Evolutionary conservation across 1,284 basidiomycete species (phyloP), one percentile per base, ranked within the genome.

Genomic region (Rhodotorula sp.): DNA sequence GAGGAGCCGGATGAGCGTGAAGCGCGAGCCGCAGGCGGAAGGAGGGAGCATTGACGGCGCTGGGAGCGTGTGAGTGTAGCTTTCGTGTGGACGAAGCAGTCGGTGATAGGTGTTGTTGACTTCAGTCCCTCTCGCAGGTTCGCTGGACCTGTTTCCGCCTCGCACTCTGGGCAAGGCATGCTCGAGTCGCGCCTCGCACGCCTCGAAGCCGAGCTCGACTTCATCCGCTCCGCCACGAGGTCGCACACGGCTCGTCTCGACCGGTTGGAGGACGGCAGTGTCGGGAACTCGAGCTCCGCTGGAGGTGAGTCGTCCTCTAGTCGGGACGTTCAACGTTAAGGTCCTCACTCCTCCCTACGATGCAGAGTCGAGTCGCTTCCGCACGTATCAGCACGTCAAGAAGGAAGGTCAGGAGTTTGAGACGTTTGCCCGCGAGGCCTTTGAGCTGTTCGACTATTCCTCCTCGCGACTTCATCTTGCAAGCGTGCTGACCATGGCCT

Each of bases 401-500:
- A 44, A 44, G 39, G 39, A 44, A 17, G 19, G 39, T 44, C 39
- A 44, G 39, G 59, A 47, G 3, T 49, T 60, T 22, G 64, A 71
- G 32, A 19, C 30, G 10, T 48, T 71, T 17, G 66, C 64, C 19
- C 47, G 62, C 4, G 59, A 66, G n/a, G 64, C 72, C 1, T 69
- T 74, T 48, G 67, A 74, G 29, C 49, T 62, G 68, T 68, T 54
- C 24, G 65, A n/a, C 30, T 0, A 36, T 30, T n/a, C 52, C 5
- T 10, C 27, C 47, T 4, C 11, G 3, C 5, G 13, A 10, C 32
- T 32, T 20, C 15, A 2, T 10, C n/a, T 10, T 22, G 39, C 13
- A 7, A 15, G 4, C 36, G 27, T 24, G 22, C 44, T 51, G 27
- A 27, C 19, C 7, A 39, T 17, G n/a, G 13, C 48, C 4, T 13